These are phyloP conservation scores for Clonostachys sp. DNA, from an alignment of 2,329 filamentous ascomycete genomes.

Conservation along the genomic window DNA sequence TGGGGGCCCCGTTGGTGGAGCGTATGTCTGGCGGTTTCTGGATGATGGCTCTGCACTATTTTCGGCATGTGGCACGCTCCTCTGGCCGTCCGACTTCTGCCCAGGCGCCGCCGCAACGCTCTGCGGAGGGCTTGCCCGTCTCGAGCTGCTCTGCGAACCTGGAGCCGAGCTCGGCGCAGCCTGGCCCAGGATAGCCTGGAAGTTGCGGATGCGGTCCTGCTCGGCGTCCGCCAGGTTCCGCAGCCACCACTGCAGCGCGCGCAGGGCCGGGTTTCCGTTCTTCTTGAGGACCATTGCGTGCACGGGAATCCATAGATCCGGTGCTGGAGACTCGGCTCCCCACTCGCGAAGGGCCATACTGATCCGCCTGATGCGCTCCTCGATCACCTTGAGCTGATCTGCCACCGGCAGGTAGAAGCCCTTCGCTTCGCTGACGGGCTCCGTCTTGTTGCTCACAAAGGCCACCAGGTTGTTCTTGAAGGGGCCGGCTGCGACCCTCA, in stretches of 20 bases:
- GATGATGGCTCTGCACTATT: too few species aligned
- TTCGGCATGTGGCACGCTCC: too few species aligned
- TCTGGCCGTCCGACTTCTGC: too few species aligned
- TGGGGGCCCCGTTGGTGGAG: not conserved
- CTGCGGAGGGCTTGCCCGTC: too few species aligned
- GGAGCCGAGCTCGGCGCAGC: not conserved
- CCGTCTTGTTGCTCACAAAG: conserved; percentile 2
- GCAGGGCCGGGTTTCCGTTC: conserved; percentile 1
- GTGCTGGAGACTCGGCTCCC: conserved; percentile 22
- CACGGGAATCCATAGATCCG: conserved; percentile 43
- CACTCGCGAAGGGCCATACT: conserved; percentile 31
- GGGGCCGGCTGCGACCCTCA: conserved; percentile 1
- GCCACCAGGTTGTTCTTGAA: conserved; percentile 4
- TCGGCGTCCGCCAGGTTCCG: conserved; percentile 44
- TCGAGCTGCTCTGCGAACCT: not conserved
- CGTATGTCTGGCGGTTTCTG: not conserved
- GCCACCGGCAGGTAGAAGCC: not conserved
- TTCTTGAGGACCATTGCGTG: conserved; percentile 25
- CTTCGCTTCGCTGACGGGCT: conserved; percentile 1
- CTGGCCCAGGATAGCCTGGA: conserved; percentile 22
- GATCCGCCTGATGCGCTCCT: conserved; percentile 38
- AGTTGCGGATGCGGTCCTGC: conserved; percentile 34
- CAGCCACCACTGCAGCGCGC: conserved; percentile 42
- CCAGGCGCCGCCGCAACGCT: too few species aligned
- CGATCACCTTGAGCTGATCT: not conserved